Percentiles rank a stretch among this genome's conserved stretches.
phyloP scores from a whole-genome alignment of 2,329 filamentous ascomycete species.

The Verticillium nonalfalfae region DNA sequence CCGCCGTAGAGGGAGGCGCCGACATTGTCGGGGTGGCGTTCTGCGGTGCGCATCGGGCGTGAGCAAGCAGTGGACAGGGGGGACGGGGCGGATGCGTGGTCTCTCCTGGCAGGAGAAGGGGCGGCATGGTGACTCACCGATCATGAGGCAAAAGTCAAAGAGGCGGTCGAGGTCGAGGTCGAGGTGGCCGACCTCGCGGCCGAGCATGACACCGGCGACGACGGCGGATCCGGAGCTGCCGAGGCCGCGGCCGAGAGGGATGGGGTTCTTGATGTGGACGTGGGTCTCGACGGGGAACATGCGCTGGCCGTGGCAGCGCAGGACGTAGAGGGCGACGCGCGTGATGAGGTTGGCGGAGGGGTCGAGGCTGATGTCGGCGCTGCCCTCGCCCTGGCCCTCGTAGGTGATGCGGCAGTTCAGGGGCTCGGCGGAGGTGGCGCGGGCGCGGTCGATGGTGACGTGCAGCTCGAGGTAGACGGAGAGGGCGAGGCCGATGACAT shows the following conservation, averaged over 20 bases:
- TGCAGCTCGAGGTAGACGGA: constrained; percentile 89
- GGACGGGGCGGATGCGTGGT: too few species aligned
- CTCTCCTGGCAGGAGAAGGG: too few species aligned
- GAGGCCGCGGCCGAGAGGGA: constrained; percentile 84
- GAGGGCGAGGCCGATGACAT: constrained; percentile 92
- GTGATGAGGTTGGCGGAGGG: constrained; percentile 90
- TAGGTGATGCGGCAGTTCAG: constrained; percentile 89
- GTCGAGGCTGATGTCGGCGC: constrained; percentile 70
- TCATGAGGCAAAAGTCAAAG: constrained; percentile 97
- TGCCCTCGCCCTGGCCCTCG: constrained; percentile 70
- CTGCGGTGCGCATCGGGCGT: constrained; percentile 26
- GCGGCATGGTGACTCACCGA: constrained; percentile 46
- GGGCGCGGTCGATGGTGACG: constrained; percentile 65
- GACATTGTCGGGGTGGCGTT: constrained; percentile 90
- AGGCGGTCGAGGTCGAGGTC: constrained; percentile 69
- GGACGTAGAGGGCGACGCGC: constrained; percentile 86
- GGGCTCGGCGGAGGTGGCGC: constrained; percentile 47
- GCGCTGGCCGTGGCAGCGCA: constrained; percentile 84
- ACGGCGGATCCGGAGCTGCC: constrained; percentile 96
- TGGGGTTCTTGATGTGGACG: constrained; percentile 92
- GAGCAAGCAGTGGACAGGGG: too few species aligned
- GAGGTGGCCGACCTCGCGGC: constrained; percentile 70
- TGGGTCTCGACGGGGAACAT: constrained; percentile 80
- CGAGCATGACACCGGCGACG: constrained; percentile 89
- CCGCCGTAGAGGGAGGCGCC: constrained; percentile 92